phyloP scores from a whole-genome alignment of 768 basidiomycete genomes.

The Suillus sp. region DNA sequence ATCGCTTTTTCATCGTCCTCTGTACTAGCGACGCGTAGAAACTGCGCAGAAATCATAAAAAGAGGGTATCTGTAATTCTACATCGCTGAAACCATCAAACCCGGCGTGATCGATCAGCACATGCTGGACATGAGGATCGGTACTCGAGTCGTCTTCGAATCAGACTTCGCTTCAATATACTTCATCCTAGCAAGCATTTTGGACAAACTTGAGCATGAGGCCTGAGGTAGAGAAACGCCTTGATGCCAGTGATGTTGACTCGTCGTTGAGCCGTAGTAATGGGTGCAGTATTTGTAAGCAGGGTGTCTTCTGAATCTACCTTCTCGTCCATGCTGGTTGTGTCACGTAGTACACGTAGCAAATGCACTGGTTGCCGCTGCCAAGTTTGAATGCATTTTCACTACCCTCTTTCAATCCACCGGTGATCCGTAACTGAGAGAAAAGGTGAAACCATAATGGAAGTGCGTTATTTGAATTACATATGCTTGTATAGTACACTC shows the following conservation, averaged over 20 bases:
- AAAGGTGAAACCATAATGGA: not conserved
- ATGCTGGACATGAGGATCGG: not conserved
- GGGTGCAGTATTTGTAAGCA: not conserved
- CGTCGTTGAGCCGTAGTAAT: no score
- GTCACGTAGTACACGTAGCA: no score
- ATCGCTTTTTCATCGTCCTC: not conserved
- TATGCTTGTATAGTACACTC: not conserved
- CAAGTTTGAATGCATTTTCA: no score
- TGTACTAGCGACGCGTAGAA: not conserved
- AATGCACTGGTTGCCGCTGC: no score
- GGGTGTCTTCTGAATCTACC: no score
- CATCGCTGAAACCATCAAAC: not conserved
- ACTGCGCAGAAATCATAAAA: not conserved
- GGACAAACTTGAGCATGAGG: no score
- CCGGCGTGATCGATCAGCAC: not conserved
- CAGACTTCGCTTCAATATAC: not conserved
- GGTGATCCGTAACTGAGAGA: no score
- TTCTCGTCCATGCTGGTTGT: no score
- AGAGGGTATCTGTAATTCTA: conserved; percentile 7
- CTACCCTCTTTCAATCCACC: no score
- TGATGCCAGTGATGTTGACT: no score
- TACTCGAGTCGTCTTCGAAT: not conserved
- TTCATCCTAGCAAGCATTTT: not conserved
- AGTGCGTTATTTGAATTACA: no score
- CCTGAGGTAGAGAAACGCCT: not conserved